Base-by-base conservation (phyloP, 495 filamentous ascomycete genomes). In the Xylaria curta region DNA sequence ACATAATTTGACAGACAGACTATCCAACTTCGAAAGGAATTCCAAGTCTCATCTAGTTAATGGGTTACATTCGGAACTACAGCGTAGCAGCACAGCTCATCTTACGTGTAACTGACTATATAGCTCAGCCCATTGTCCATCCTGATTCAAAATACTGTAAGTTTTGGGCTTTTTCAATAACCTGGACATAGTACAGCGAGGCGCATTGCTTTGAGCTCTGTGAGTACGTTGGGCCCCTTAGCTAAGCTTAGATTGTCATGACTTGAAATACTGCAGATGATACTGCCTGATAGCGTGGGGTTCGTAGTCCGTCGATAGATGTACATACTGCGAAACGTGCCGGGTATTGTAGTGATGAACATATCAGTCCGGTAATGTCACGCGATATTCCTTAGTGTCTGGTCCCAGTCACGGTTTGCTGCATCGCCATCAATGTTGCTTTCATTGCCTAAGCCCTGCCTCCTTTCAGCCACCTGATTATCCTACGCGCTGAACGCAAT, bases 41-140 rank as follows among this genome's bases (percentile, higher is more conserved):
- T 58, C 51, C 10, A 26, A 26, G 53, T 31, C 12, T 26, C 24
- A 31, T 31, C 1, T 26, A 8, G 17, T 46, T 19, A 26, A 21
- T 49, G 42, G 26, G 62, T 47, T 65, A 65, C 42, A 4, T 10
- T 65, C 40, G 42, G 6, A n/a, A 31, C 15, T 46, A 49, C 15
- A 46, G 6, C 33, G 40, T 33, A 47, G 21, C 15, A 21, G 4
- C 62, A 65, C 21, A 21, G 26, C 38, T 10, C 12, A 53, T 66
- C 63, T 66, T 36, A 66, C 63, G 63, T 66, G 28, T 51, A 46
- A 66, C 31, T 1, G 28, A 3, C n/a, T 31, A n/a, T 21, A 64
- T 26, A 21, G 42, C 6, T 4, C 38, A 49, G 13, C 36, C 15
- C 33, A 64, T 64, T 64, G 24, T 17, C 42, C 26, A 33, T 7